Base-by-base conservation (phyloP, 352 stramenopile species). In the Halophytophthora polymorphica region DNA sequence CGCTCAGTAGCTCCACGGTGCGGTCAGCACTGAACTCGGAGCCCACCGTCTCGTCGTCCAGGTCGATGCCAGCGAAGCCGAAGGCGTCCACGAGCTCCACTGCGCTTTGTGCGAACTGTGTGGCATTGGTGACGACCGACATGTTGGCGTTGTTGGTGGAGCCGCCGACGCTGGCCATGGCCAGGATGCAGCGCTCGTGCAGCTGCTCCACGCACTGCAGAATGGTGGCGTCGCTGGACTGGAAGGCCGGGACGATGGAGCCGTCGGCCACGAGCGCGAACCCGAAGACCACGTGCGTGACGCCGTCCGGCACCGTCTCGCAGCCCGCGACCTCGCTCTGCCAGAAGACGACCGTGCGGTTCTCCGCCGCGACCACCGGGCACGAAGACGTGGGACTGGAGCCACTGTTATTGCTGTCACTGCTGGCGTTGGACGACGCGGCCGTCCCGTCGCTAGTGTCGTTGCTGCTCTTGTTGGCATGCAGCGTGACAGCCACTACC, bases 331-430 rank as follows among this genome's bases (percentile, higher is more conserved):
- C 72, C 63, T 92, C 79, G 45, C 66, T 86, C 60, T 92, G 82
- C 82, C 82, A 92, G 64, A 92, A 92, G 18, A 71, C 77, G 11
- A 92, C 73, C 0, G 75, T 81, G 10, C 82, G 79, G n/a, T 85
- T 54, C 19, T 80, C 57, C 7, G 78, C 58, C 5, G 56, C 46
- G 1, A 84, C 66, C 39, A 45, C 43, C 8, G 66, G 40, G 35
- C 63, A 73, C 10, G 58, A 62, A 7, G 50, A 54, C 21, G 43
- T 58, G 40, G 14, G 38, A 12, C 15, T 69, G 41, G 38, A 59
- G 8, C 15, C 29, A 21, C 19, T 60, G 15, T 17, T 31, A 46
- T 53, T 52, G 19, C 29, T 61, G 10, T n/a, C 53, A 17, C 23
- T 25, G 21, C 34, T 53, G 40, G 46, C 34, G 40, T 25, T 56